Conservation (phyloP, 306 rosid genomes). For the Lablab purpureus region DNA sequence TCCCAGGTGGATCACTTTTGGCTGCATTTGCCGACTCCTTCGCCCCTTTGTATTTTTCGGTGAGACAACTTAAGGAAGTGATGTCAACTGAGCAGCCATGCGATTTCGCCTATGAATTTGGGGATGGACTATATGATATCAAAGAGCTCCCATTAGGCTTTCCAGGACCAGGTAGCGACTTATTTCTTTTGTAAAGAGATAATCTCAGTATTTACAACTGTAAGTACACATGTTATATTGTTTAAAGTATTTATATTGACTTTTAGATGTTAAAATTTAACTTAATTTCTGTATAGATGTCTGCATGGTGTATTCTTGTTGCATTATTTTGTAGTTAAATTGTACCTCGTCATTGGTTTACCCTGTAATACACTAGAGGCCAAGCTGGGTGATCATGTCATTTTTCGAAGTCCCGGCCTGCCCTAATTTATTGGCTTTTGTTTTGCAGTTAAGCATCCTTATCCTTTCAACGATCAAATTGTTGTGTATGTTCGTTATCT, state of each 20-base stretch:
- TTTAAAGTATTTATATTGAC: slow-evolving; percentile 26
- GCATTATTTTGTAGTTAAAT: slow-evolving; percentile 26
- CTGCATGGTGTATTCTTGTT: slow-evolving; percentile 21
- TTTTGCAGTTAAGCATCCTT: slow-evolving; percentile 71
- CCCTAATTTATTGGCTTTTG: slow-evolving; percentile 37
- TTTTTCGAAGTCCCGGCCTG: slow-evolving; percentile 2
- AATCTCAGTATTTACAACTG: neutral
- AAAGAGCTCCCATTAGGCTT: slow-evolving; percentile 77
- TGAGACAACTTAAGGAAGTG: slow-evolving; percentile 74
- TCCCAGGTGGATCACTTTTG: slow-evolving; percentile 66
- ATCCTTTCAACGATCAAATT: slow-evolving; percentile 82
- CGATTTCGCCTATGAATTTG: slow-evolving; percentile 84
- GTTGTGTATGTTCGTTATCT: slow-evolving; percentile 72
- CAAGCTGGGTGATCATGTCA: slow-evolving; percentile 23
- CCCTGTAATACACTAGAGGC: slow-evolving; percentile 1
- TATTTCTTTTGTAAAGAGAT: neutral
- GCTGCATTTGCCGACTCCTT: slow-evolving; percentile 65
- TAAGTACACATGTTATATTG: slow-evolving; percentile 6
- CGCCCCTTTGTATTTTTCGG: slow-evolving; percentile 73
- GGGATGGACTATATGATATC: slow-evolving; percentile 74
- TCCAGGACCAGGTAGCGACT: slow-evolving; percentile 67
- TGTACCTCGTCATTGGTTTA: slow-evolving; percentile 19
- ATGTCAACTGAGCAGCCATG: slow-evolving; percentile 96
- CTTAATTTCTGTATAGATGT: slow-evolving; percentile 7
- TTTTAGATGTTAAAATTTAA: slow-evolving; percentile 9